These are phyloP conservation scores for Lactifluus rugatus DNA, from an alignment of 768 basidiomycete species.

Conservation along the genomic window DNA sequence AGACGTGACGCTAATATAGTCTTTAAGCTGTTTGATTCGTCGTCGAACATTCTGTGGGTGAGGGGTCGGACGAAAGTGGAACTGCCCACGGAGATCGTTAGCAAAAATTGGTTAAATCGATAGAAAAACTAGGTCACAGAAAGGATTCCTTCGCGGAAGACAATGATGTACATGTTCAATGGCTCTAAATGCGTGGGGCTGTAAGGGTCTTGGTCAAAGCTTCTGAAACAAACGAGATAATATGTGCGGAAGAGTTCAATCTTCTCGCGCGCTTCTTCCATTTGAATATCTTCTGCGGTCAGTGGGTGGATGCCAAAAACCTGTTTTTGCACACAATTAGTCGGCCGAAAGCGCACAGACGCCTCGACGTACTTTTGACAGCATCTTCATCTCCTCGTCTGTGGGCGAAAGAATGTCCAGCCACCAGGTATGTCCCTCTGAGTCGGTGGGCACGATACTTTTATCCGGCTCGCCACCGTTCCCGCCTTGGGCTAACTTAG, in stretches of 20 bases:
- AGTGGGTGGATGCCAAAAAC: conserved; percentile 96
- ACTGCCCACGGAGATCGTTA: conserved; percentile 36
- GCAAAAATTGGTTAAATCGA: not conserved
- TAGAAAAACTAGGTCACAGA: conserved; percentile 48
- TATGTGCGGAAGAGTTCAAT: conserved; percentile 99
- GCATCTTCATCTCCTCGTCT: conserved; percentile 96
- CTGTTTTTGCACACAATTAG: conserved; percentile 32
- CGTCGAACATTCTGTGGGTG: conserved; percentile 97
- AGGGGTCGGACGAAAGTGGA: conserved; percentile 95
- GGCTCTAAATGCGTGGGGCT: conserved; percentile 96
- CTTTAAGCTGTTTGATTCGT: conserved; percentile 97
- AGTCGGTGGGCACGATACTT: not conserved
- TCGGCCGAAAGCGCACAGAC: not conserved
- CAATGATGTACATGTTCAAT: conserved; percentile 99
- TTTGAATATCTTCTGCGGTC: conserved; percentile 97
- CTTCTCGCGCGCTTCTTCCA: conserved; percentile 99
- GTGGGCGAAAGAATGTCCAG: conserved; percentile 88
- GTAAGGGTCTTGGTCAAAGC: conserved; percentile 98
- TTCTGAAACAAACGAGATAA: conserved; percentile 97
- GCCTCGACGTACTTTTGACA: conserved; percentile 61
- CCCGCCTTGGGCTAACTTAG: not conserved
- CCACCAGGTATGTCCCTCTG: conserved; percentile 90
- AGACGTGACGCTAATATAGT: conserved; percentile 97
- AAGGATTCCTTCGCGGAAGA: conserved; percentile 92
- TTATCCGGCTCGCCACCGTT: conserved; percentile 10